Conservation (phyloP, 106 monocot species). For the Allium cepa region DNA sequence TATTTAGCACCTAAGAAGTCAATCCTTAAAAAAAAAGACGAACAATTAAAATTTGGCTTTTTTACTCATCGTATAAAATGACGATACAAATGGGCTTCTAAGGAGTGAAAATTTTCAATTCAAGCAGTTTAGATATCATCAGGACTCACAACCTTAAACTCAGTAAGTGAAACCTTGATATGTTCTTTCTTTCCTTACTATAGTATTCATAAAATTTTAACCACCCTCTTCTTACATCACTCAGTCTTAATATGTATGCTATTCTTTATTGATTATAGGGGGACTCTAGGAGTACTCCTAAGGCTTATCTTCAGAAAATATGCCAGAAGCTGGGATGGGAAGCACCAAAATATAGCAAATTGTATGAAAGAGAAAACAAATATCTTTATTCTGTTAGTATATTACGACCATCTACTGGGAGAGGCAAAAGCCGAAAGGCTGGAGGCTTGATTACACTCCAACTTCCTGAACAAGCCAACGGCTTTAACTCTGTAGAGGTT, state of each 20-base stretch:
- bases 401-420: slow-evolving; percentile 64
- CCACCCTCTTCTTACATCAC: no score
- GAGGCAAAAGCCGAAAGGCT: slow-evolving; percentile 81
- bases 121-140: no score
- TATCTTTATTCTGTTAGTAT: slow-evolving; percentile 78
- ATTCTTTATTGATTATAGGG: slow-evolving; percentile 40
- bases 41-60: no score
- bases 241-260: neutral
- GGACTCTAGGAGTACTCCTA: slow-evolving; percentile 59
- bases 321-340: slow-evolving; percentile 95
- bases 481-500: slow-evolving; percentile 72
- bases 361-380: slow-evolving; percentile 52
- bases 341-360: slow-evolving; percentile 82
- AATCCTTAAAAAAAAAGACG: no score
- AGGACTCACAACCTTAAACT: no score
- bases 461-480: slow-evolving; percentile 48
- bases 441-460: slow-evolving; percentile 82
- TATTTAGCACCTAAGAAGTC: no score
- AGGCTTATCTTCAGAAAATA: slow-evolving; percentile 79
- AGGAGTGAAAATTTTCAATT: no score
- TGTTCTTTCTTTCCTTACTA: no score
- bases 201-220: no score
- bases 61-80: no score
- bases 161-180: no score
- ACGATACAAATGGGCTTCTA: no score